Conservation (phyloP, 2,329 filamentous ascomycete species). For the Exophiala spinifera region DNA sequence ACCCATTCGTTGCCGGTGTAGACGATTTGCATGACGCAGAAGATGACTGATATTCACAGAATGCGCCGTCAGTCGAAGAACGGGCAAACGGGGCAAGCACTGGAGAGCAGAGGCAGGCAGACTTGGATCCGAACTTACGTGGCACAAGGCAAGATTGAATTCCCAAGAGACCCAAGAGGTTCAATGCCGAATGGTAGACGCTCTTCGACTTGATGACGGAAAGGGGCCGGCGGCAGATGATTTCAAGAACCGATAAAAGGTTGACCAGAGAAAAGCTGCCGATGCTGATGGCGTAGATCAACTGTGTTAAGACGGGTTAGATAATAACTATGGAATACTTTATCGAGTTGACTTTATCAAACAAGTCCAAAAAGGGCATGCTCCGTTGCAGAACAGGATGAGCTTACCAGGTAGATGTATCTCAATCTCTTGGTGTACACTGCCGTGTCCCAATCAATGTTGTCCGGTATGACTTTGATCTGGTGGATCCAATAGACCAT, state of each 20-base stretch:
- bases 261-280: slow-evolving; percentile 21
- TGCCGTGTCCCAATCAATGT: neutral
- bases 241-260: slow-evolving; percentile 17
- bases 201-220: slow-evolving; percentile 12
- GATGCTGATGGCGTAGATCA: slow-evolving; percentile 15
- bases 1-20: slow-evolving; percentile 1
- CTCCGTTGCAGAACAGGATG: too few relatives aligned
- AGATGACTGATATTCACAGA: too few relatives aligned
- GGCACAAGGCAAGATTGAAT: slow-evolving; percentile 22
- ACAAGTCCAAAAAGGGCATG: too few relatives aligned
- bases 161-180: slow-evolving; percentile 20
- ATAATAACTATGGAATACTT: too few relatives aligned
- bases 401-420: slow-evolving; percentile 7
- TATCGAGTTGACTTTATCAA: too few relatives aligned
- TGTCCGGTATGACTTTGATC: slow-evolving; percentile 5
- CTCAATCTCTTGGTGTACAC: neutral
- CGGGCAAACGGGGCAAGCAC: neutral
- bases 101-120: too few relatives aligned
- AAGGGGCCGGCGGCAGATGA: slow-evolving; percentile 18
- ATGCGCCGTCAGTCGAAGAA: too few relatives aligned
- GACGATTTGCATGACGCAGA: slow-evolving; percentile 20
- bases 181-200: slow-evolving; percentile 21
- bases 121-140: slow-evolving; percentile 9
- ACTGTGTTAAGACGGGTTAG: too few relatives aligned
- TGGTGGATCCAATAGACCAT: slow-evolving; percentile 17